phyloP scores from a whole-genome alignment of 108 stramenopile species.

The Cyclotella baltica region DNA sequence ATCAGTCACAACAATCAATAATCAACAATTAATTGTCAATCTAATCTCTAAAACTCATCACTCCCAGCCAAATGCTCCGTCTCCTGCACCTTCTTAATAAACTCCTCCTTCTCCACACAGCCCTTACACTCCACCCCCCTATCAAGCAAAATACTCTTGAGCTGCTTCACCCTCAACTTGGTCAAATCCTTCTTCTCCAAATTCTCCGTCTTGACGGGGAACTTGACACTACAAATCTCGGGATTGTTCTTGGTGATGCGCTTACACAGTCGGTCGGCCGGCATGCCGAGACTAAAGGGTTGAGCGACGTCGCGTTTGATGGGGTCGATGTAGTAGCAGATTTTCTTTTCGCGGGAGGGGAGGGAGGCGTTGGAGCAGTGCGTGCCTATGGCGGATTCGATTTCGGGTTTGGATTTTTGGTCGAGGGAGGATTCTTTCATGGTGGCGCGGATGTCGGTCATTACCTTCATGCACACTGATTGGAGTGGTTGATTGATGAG shows the following conservation, averaged over 20 bases:
- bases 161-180: constrained; percentile 97
- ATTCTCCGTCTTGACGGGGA: constrained; percentile 95
- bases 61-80: constrained; percentile 87
- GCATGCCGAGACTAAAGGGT: constrained; percentile 94
- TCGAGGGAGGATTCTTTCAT: constrained; percentile 74
- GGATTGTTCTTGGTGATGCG: constrained; percentile 89
- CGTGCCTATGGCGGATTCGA: constrained; percentile 79
- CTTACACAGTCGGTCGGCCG: constrained; percentile 88
- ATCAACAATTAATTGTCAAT: no score
- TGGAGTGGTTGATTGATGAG: background rate
- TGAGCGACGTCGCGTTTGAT: constrained; percentile 97
- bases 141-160: constrained; percentile 95
- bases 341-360: constrained; percentile 87
- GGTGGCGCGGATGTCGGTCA: constrained; percentile 79
- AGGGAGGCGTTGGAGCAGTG: constrained; percentile 73
- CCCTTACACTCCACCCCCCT: constrained; percentile 97
- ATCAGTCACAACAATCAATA: no score
- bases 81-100: constrained; percentile 94
- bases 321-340: constrained; percentile 98
- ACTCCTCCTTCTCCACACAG: constrained; percentile 99
- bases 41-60: constrained; percentile 57
- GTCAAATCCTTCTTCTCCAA: constrained; percentile 93
- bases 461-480: constrained; percentile 90
- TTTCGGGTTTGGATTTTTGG: constrained; percentile 71
- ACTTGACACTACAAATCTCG: constrained; percentile 92